These are phyloP conservation scores for Nitzschia sp. DNA, from an alignment of 108 stramenopile genomes.

Conservation along the genomic window DNA sequence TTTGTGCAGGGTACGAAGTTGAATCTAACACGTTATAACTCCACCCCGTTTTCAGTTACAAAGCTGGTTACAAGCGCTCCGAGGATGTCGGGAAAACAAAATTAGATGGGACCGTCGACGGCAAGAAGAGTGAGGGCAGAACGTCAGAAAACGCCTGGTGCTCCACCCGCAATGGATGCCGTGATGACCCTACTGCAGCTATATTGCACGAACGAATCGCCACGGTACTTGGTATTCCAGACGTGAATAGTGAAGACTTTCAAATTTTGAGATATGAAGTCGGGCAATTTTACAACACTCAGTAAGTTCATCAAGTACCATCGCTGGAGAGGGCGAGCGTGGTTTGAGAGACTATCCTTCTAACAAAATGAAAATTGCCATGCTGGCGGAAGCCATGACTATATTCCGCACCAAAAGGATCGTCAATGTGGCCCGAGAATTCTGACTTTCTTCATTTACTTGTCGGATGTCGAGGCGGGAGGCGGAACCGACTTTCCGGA, in stretches of 20 bases:
- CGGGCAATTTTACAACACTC: constrained; percentile 33
- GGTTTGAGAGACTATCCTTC: not conserved
- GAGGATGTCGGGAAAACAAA: constrained; percentile 70
- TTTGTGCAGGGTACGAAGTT: too few relatives aligned
- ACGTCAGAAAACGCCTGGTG: constrained; percentile 84
- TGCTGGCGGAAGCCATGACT: constrained; percentile 31
- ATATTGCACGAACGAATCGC: constrained; percentile 62
- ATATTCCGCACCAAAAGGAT: constrained; percentile 42
- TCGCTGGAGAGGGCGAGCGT: not conserved
- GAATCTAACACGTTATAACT: not conserved
- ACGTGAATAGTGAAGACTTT: constrained; percentile 66
- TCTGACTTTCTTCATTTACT: constrained; percentile 87
- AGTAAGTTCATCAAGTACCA: constrained; percentile 11
- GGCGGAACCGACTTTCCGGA: constrained; percentile 84
- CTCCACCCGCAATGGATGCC: constrained; percentile 63
- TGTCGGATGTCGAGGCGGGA: constrained; percentile 87
- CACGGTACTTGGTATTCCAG: constrained; percentile 42
- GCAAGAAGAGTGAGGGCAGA: constrained; percentile 31
- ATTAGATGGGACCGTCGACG: constrained; percentile 48
- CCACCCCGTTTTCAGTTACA: not conserved
- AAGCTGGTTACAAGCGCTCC: constrained; percentile 72
- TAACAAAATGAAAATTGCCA: not conserved
- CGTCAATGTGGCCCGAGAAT: constrained; percentile 76
- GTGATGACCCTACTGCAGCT: constrained; percentile 45
- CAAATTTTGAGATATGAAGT: constrained; percentile 60